Evolutionary conservation across 225 moss, liverwort and hornwort species (phyloP).

Genomic region (Pleurozium schreberi): DNA sequence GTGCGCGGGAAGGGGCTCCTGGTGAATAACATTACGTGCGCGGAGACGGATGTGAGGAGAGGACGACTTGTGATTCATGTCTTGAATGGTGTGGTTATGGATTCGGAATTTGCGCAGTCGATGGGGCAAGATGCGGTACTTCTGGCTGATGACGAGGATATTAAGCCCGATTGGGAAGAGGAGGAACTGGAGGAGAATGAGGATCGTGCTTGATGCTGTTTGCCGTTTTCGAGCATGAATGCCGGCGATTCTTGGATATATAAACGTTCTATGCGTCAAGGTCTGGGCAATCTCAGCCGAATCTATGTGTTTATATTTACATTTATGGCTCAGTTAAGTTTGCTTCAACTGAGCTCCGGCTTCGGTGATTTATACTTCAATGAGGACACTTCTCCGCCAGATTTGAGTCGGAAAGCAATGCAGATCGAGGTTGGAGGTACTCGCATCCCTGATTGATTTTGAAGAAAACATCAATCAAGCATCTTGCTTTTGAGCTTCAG

Average conservation of each 20-base stretch:
- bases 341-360: not conserved
- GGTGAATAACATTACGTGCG: slow-evolving; percentile 57
- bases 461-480: not conserved
- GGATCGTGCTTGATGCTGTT: not conserved
- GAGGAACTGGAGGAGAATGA: slow-evolving; percentile 2
- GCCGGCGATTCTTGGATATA: not conserved
- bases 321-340: not conserved
- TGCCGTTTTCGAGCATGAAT: not conserved
- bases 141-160: slow-evolving; percentile 1
- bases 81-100: slow-evolving; percentile 59
- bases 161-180: slow-evolving; percentile 1
- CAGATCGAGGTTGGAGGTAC: not conserved
- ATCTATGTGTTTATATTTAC: not conserved
- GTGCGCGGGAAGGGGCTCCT: slow-evolving; percentile 40
- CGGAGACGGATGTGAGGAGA: slow-evolving; percentile 21
- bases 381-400: not conserved
- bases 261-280: not conserved
- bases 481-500: not conserved
- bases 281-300: not conserved
- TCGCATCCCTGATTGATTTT: not conserved
- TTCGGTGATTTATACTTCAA: not conserved
- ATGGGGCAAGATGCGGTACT: slow-evolving; percentile 15
- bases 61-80: slow-evolving; percentile 48
- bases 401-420: not conserved
- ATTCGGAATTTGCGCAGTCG: slow-evolving; percentile 46